Conservation (phyloP, 257 asterid species). For the Primulina tabacum region DNA sequence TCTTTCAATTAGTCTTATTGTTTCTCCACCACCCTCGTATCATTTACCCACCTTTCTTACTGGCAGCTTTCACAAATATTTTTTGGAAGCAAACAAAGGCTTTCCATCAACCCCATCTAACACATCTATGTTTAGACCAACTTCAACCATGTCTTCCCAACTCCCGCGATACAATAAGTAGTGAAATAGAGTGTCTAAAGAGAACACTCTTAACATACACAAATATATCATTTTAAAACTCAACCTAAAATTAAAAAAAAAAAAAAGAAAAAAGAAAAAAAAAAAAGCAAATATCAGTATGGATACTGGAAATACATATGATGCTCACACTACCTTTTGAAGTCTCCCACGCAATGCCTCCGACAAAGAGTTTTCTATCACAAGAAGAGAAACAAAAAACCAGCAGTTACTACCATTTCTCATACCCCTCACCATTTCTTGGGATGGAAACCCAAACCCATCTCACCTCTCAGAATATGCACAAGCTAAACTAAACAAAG, state of each 20-base stretch:
- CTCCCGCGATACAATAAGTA: background rate
- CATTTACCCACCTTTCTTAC: background rate
- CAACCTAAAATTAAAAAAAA: background rate
- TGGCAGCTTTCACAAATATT: background rate
- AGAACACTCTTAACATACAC: background rate
- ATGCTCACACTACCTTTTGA: slow-evolving; percentile 60
- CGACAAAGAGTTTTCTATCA: slow-evolving; percentile 97
- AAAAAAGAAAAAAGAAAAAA: no score
- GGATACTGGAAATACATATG: background rate
- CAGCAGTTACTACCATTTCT: slow-evolving; percentile 63
- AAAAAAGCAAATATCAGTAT: no score
- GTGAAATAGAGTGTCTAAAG: background rate
- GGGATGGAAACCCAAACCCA: slow-evolving; percentile 49
- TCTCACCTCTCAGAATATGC: slow-evolving; percentile 40
- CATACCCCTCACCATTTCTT: slow-evolving; percentile 40
- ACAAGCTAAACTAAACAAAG: slow-evolving; percentile 37
- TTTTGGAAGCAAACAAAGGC: background rate
- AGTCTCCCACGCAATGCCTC: slow-evolving; percentile 99
- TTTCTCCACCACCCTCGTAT: background rate
- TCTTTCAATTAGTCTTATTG: background rate
- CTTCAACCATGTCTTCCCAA: background rate
- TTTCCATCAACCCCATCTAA: background rate
- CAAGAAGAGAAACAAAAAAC: slow-evolving; percentile 61
- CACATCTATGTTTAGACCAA: background rate
- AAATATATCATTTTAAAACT: no score